Percentiles rank a stretch among this genome's conserved stretches.
These are phyloP conservation scores for Aspergillus indologenus DNA, from an alignment of 495 filamentous ascomycete species.

Conservation along the genomic window DNA sequence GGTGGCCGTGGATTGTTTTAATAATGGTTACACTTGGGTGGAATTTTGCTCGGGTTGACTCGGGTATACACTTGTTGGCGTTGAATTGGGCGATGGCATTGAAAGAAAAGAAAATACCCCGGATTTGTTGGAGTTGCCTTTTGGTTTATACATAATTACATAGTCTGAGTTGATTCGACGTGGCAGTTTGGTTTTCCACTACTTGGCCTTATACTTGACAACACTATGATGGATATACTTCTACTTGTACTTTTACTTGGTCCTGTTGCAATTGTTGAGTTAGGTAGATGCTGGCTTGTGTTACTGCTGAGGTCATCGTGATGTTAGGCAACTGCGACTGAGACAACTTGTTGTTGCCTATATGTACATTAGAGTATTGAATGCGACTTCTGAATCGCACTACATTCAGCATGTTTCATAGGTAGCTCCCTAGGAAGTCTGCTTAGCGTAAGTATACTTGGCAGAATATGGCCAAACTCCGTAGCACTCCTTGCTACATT, in stretches of 20 bases:
- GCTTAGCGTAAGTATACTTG: no score
- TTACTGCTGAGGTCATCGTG: not conserved
- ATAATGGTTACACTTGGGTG: slow-evolving; percentile 10
- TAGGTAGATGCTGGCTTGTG: no score
- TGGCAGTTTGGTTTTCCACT: not conserved
- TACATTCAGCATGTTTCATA: no score
- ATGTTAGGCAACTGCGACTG: no score
- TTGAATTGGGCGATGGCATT: slow-evolving; percentile 12
- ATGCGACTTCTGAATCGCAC: not conserved
- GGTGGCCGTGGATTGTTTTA: no score
- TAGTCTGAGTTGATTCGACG: not conserved
- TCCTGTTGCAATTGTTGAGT: no score
- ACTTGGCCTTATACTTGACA: no score
- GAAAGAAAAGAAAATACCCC: slow-evolving; percentile 25
- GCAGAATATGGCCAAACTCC: no score
- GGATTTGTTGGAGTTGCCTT: slow-evolving; percentile 13
- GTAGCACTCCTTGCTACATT: no score
- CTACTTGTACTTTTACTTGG: no score
- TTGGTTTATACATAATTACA: not conserved
- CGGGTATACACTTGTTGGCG: slow-evolving; percentile 10
- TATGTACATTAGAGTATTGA: not conserved
- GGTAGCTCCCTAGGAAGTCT: no score
- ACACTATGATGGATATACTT: no score
- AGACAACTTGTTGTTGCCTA: not conserved
- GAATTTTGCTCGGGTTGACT: slow-evolving; percentile 1